phyloP scores from a whole-genome alignment of 2,329 filamentous ascomycete species.

The Fusarium coicis region DNA sequence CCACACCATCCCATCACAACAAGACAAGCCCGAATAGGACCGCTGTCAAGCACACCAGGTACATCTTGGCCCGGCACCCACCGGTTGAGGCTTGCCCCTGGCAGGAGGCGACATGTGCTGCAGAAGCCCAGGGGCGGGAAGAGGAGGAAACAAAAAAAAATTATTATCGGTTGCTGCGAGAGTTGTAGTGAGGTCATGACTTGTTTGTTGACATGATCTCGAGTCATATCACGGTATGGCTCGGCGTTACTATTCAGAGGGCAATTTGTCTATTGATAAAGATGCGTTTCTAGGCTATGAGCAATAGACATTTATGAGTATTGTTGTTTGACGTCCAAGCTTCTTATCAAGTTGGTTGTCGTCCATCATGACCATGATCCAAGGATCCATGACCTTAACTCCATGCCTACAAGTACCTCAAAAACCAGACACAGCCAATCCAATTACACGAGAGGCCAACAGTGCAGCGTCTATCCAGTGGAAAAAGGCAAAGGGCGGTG shows the following conservation, averaged over 20 bases:
- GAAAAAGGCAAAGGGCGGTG: conserved; percentile 42
- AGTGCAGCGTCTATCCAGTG: conserved; percentile 28
- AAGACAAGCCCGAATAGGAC: conserved; percentile 29
- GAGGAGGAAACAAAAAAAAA: conserved; percentile 8
- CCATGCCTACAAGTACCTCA: conserved; percentile 24
- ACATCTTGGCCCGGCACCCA: conserved; percentile 25
- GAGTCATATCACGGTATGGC: conserved; percentile 12
- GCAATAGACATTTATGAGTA: not conserved
- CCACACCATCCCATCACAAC: conserved; percentile 31
- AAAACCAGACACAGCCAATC: conserved; percentile 12
- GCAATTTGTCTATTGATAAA: not conserved
- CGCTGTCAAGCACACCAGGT: conserved; percentile 25
- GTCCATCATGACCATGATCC: conserved; percentile 30
- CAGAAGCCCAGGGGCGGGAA: conserved; percentile 19
- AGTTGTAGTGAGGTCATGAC: conserved; percentile 7
- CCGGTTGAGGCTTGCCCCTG: conserved; percentile 36
- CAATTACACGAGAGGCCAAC: conserved; percentile 29
- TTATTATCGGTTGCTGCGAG: not conserved
- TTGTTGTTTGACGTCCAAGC: conserved; percentile 22
- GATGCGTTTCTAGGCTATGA: not conserved
- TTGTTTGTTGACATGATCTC: conserved; percentile 13
- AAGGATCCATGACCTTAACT: conserved; percentile 8
- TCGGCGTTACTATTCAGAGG: conserved; percentile 8
- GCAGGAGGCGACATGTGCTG: conserved; percentile 13
- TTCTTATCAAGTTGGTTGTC: not conserved